These are phyloP conservation scores for Globomyces sp. DNA, from an alignment of 371 early-diverging fungal genomes.

Conservation along the genomic window DNA sequence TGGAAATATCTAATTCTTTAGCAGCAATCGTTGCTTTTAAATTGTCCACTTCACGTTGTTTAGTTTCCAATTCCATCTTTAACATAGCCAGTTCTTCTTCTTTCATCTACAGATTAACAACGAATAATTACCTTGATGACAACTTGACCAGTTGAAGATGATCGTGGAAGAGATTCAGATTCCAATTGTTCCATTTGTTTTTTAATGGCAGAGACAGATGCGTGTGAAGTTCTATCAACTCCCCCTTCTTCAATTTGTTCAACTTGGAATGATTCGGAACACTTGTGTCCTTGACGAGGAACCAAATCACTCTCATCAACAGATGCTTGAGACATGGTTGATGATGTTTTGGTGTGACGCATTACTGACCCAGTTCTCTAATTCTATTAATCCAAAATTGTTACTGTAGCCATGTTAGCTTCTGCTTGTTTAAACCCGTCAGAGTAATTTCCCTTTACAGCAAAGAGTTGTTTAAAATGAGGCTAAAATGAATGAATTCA, in stretches of 20 bases:
- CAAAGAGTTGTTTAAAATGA: slow-evolving; percentile 54
- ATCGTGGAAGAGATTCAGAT: background rate
- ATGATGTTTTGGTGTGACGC: too few species aligned
- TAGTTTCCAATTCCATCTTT: slow-evolving; percentile 9
- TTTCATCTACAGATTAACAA: slow-evolving; percentile 11
- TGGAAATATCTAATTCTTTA: slow-evolving; percentile 12
- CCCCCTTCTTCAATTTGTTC: too few species aligned
- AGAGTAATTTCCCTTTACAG: slow-evolving; percentile 50
- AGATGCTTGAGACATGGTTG: too few species aligned
- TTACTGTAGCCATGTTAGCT: background rate
- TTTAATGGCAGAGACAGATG: background rate
- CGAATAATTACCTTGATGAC: slow-evolving; percentile 1
- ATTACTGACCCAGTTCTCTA: too few species aligned
- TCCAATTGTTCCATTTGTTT: background rate
- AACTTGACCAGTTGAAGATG: background rate
- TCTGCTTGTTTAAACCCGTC: slow-evolving; percentile 40
- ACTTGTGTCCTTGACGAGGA: too few species aligned
- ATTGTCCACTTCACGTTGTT: slow-evolving; percentile 10
- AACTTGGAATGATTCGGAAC: too few species aligned
- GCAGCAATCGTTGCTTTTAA: slow-evolving; percentile 9
- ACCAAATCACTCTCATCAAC: too few species aligned
- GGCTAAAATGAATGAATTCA: slow-evolving; percentile 21
- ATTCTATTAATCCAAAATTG: too few species aligned
- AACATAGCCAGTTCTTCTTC: slow-evolving; percentile 12
- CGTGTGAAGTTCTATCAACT: too few species aligned